These are phyloP conservation scores for Aspergillus viridinutans DNA, from an alignment of 2,329 filamentous ascomycete genomes.

Conservation along the genomic window DNA sequence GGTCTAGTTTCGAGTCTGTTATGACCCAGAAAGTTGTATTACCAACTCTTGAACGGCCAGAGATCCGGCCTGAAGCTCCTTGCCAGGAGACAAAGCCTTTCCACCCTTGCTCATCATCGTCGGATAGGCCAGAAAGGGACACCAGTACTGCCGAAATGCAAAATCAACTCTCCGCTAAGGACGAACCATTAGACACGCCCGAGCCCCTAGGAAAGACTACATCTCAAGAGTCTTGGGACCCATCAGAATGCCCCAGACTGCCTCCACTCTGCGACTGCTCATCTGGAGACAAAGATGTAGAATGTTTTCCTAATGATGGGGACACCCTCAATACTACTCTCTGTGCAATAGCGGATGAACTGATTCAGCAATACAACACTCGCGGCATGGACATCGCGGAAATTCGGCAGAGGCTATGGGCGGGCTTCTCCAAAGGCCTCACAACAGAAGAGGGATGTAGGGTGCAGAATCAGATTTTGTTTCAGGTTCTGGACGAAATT, in stretches of 20 bases:
- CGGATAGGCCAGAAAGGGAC: not conserved
- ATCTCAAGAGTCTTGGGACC: not conserved
- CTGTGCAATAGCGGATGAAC: constrained; percentile 36
- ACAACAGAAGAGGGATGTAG: constrained; percentile 30
- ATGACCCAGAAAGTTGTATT: constrained; percentile 32
- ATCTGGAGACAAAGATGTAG: constrained; percentile 7
- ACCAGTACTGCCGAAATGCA: not conserved
- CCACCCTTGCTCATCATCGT: not conserved
- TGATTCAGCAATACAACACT: constrained; percentile 37
- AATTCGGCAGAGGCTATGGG: constrained; percentile 31
- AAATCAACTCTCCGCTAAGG: not conserved
- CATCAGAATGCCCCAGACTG: constrained; percentile 2
- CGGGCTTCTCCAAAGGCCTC: constrained; percentile 29
- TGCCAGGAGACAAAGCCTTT: not conserved
- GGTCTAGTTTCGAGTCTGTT: constrained; percentile 13
- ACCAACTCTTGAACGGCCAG: constrained; percentile 21
- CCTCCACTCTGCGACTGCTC: constrained; percentile 22
- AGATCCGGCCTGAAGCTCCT: not conserved
- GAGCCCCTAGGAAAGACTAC: not conserved
- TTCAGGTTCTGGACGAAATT: constrained; percentile 38
- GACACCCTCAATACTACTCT: constrained; percentile 33
- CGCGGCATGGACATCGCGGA: constrained; percentile 32
- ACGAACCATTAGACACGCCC: not conserved
- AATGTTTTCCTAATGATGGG: constrained; percentile 18
- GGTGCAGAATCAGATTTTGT: constrained; percentile 41